Conservation (phyloP, 2,329 filamentous ascomycete genomes). For the Talaromyces albobiverticillius region DNA sequence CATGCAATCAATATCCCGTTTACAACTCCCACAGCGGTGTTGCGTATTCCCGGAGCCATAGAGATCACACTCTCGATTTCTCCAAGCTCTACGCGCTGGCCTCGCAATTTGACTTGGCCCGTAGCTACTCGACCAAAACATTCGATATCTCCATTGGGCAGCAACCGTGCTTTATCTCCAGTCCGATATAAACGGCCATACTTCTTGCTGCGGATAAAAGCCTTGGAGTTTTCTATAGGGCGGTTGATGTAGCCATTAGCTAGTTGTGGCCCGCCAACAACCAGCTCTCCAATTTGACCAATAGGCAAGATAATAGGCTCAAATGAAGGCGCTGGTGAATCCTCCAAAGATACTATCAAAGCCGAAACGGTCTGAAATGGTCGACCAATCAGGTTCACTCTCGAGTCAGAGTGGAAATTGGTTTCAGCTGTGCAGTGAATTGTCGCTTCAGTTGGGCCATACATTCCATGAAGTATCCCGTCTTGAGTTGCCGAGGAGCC, state of each 20-base stretch:
- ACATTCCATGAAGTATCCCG: conserved; percentile 86
- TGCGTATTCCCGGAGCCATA: conserved; percentile 60
- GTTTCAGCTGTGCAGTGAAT: conserved; percentile 84
- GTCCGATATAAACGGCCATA: conserved; percentile 77
- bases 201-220: conserved; percentile 64
- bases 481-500: conserved; percentile 53
- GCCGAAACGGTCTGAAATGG: conserved; percentile 79
- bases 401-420: conserved; percentile 54
- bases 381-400: conserved; percentile 68
- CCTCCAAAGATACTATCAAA: conserved; percentile 60
- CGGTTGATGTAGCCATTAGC: conserved; percentile 80
- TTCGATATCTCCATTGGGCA: conserved; percentile 68
- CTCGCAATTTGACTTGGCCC: conserved; percentile 82
- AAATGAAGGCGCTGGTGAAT: conserved; percentile 15
- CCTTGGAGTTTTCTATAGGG: conserved; percentile 67
- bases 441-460: conserved; percentile 86
- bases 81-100: conserved; percentile 77
- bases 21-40: conserved; percentile 65
- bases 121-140: conserved; percentile 75
- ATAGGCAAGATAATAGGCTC: conserved; percentile 56
- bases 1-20: conserved; percentile 71
- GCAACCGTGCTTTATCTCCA: conserved; percentile 75
- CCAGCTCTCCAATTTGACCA: conserved; percentile 74
- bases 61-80: conserved; percentile 72
- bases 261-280: conserved; percentile 75